phyloP scores from a whole-genome alignment of 164 flowering plant genomes.

The Sedum album region DNA sequence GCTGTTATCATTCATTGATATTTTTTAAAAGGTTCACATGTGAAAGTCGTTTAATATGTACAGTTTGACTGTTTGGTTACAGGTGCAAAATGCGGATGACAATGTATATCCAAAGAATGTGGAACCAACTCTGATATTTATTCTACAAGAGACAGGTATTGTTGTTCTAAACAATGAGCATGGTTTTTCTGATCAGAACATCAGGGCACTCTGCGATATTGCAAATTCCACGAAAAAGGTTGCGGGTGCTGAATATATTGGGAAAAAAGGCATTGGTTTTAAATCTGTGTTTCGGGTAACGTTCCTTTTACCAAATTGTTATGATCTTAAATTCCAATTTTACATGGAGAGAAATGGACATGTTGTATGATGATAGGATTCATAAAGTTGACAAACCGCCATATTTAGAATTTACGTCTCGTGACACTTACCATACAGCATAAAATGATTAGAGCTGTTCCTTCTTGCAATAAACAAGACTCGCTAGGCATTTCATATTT shows the following conservation, averaged over 20 bases:
- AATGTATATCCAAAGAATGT: constrained; percentile 58
- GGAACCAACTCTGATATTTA: constrained; percentile 74
- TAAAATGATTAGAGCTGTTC: neutral
- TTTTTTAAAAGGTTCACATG: neutral
- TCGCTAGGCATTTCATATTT: neutral
- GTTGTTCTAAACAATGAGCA: constrained; percentile 74
- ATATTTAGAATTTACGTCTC: neutral
- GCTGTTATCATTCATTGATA: constrained; percentile 1
- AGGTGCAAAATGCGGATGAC: constrained; percentile 99
- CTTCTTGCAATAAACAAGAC: neutral
- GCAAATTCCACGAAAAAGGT: constrained; percentile 91
- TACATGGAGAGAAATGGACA: neutral
- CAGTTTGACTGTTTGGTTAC: constrained; percentile 14
- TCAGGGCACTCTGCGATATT: constrained; percentile 95
- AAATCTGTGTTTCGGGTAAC: constrained; percentile 95
- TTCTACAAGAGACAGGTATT: constrained; percentile 63
- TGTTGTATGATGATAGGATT: neutral
- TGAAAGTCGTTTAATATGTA: neutral
- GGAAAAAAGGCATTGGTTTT: constrained; percentile 96
- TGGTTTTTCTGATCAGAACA: constrained; percentile 77
- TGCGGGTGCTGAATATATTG: constrained; percentile 73
- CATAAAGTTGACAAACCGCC: neutral
- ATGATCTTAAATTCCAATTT: neutral
- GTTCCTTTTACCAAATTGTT: neutral
- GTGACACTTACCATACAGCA: neutral